Base-by-base conservation (phyloP, 352 stramenopile species). In the Globisporangium splendens region DNA sequence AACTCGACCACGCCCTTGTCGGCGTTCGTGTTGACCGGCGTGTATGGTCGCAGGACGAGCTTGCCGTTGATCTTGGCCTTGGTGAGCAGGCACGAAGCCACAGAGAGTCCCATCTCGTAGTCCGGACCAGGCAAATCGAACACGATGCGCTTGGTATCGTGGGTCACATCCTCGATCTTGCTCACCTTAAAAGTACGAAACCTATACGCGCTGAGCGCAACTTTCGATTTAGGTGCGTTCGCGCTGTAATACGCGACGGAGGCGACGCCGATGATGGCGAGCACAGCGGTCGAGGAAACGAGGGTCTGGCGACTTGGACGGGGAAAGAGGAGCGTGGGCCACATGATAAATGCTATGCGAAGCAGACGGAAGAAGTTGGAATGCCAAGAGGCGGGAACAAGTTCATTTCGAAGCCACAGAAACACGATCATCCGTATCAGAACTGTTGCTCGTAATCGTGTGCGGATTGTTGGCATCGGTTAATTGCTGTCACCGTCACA, bases 1-100 rank as follows among this genome's bases (percentile, higher is more conserved):
- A 97, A 73, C 55, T 95, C 82, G n/a, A 96, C 44, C 55, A 88
- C 85, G 28, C 88, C 90, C 50, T 78, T 86, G 66, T 95, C 81
- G 20, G 80, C 73, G 63, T 96, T 92, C 54, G 87, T 67, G 62
- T 91, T 93, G 52, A 70, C 85, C 15, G 91, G 91, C 51, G 90
- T 97, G 76, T 98, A 98, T 14, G 90, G 81, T 12, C 89, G 75
- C 17, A 89, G 61, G 11, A 96, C 72, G 17, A 55, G 72, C 74
- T 96, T 95, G 63, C 79, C 83, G 71, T 88, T 64, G 50, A 93
- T 68, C 44, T 75, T 74, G 50, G 80, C 82, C 59, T 83, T 79
- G n/a, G 80, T 77, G 55, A 94, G 53, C 31, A 92, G 58, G 43
- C 70, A 77, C 54, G 75, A 83, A 17, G 80, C 56, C 8, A 77